These are phyloP conservation scores for Lachancea fermentati DNA, from an alignment of 805 yeast genomes.

Conservation along the genomic window DNA sequence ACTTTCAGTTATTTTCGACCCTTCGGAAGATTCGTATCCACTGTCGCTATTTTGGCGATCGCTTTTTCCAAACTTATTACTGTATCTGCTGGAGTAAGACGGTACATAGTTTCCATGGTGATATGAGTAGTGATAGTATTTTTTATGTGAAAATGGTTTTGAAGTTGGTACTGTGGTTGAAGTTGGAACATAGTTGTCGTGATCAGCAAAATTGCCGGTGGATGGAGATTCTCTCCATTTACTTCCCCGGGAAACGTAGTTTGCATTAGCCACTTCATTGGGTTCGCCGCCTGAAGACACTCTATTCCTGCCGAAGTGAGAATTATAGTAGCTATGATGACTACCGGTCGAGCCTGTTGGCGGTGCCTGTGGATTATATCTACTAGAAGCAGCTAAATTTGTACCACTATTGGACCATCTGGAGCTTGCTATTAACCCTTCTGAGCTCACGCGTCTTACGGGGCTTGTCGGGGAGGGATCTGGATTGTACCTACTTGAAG, in stretches of 20 bases:
- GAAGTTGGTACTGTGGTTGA: neutral
- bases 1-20: neutral
- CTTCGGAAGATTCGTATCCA: slow-evolving; percentile 2
- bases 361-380: slow-evolving; percentile 22
- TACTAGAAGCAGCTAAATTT: slow-evolving; percentile 9
- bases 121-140: neutral
- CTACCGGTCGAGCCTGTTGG: neutral
- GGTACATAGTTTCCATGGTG: neutral
- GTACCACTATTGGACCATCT: slow-evolving; percentile 2
- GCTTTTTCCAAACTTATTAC: neutral
- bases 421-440: neutral
- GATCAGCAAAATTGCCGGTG: neutral
- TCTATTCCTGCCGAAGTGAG: slow-evolving; percentile 4
- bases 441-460: neutral
- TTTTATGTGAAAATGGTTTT: neutral
- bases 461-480: slow-evolving; percentile 9
- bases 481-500: slow-evolving; percentile 27
- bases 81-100: slow-evolving; percentile 5
- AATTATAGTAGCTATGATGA: slow-evolving; percentile 2
- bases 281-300: slow-evolving; percentile 4
- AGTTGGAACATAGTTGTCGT: neutral
- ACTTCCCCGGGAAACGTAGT: slow-evolving; percentile 3
- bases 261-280: neutral
- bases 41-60: slow-evolving; percentile 1
- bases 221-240: slow-evolving; percentile 6